Conservation (phyloP, 331 rosid genomes). For the Quercus lobata region DNA sequence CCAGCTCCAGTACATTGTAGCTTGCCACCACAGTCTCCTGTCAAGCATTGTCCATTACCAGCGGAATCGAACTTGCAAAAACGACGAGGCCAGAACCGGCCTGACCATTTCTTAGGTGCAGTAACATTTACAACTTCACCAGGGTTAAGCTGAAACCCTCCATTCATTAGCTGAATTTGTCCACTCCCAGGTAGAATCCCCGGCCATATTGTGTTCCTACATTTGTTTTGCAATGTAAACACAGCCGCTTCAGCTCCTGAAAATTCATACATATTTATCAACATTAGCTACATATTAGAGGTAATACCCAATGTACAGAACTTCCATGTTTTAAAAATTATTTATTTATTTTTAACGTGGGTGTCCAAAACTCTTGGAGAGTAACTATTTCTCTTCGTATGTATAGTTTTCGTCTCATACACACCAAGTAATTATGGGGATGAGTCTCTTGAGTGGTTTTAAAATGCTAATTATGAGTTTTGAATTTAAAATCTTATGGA, state of each 20-base stretch:
- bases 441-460: too few species aligned
- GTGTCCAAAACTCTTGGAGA: too few species aligned
- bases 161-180: constrained; percentile 32
- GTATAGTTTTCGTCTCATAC: too few species aligned
- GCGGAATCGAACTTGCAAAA: constrained; percentile 27
- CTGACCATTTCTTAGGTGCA: constrained; percentile 46
- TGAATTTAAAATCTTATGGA: too few species aligned
- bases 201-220: constrained; percentile 43
- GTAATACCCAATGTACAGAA: too few species aligned
- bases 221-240: constrained; percentile 42
- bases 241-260: constrained; percentile 44
- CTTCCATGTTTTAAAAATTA: too few species aligned
- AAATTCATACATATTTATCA: not conserved
- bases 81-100: constrained; percentile 31
- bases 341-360: too few species aligned
- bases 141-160: constrained; percentile 35
- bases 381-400: too few species aligned
- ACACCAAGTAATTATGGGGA: too few species aligned
- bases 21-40: constrained; percentile 42
- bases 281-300: too few species aligned
- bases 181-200: constrained; percentile 42
- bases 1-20: constrained; percentile 35
- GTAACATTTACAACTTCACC: constrained; percentile 18
- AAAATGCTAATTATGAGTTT: too few species aligned
- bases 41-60: constrained; percentile 28